Conservation (phyloP, 768 basidiomycete genomes). For the Hydnum rufescens region DNA sequence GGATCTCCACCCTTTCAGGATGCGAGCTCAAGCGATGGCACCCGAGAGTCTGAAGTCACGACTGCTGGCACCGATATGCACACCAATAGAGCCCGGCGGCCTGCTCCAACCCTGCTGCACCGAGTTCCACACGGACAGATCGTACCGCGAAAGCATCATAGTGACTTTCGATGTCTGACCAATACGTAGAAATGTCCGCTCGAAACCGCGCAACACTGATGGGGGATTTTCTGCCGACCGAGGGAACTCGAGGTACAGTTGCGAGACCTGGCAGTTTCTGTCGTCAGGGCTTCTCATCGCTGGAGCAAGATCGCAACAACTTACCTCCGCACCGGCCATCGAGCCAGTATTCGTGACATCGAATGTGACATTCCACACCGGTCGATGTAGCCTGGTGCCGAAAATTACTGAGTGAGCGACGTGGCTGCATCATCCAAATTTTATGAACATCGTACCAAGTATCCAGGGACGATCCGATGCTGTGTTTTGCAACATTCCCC, state of each 20-base stretch:
- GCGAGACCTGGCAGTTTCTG: constrained; percentile 36
- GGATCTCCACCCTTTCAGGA: too few species aligned
- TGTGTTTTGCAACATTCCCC: background rate
- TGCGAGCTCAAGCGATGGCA: too few species aligned
- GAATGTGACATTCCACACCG: constrained; percentile 5
- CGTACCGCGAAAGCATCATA: constrained; percentile 29
- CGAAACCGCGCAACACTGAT: constrained; percentile 35
- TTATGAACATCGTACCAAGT: constrained; percentile 4
- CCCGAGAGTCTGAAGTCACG: constrained; percentile 29
- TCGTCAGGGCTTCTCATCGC: too few species aligned
- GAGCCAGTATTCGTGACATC: constrained; percentile 12
- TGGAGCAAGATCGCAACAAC: constrained; percentile 12
- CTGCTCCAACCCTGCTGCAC: constrained; percentile 16
- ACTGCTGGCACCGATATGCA: constrained; percentile 29
- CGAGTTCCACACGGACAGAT: constrained; percentile 29
- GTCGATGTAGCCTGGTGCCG: constrained; percentile 8
- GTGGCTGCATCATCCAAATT: too few species aligned
- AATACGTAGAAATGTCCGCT: constrained; percentile 22
- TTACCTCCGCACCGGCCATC: constrained; percentile 12
- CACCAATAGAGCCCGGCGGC: constrained; percentile 18
- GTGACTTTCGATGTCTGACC: constrained; percentile 29
- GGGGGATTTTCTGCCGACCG: constrained; percentile 30
- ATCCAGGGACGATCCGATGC: constrained; percentile 5
- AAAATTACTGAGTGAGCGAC: too few species aligned
- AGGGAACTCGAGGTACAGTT: constrained; percentile 36